Conservation (phyloP, 345 rosid species). For the Salix udensis region DNA sequence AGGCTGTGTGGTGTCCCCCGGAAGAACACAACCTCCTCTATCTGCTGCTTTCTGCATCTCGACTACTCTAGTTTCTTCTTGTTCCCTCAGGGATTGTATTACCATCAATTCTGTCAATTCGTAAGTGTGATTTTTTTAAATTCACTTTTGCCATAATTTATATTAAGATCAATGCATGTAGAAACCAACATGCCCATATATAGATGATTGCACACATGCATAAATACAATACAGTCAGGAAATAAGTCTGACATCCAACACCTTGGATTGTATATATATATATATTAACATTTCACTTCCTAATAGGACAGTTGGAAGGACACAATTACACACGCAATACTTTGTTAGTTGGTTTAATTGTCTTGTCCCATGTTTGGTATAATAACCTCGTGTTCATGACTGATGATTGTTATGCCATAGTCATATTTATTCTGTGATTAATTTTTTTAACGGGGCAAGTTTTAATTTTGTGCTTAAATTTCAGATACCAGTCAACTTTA, state of each 20-base stretch:
- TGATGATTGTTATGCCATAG: background rate
- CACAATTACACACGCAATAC: background rate
- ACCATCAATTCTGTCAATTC: slow-evolving; percentile 47
- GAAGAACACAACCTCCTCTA: slow-evolving; percentile 57
- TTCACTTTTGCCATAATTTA: background rate
- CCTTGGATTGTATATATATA: no score
- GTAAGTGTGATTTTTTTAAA: slow-evolving; percentile 41
- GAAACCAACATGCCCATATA: no score
- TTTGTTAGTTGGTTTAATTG: background rate
- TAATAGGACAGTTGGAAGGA: no score
- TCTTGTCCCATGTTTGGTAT: background rate
- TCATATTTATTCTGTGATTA: background rate
- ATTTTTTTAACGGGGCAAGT: background rate
- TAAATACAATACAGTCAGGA: no score
- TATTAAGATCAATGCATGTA: background rate
- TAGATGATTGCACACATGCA: no score
- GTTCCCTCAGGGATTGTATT: slow-evolving; percentile 82
- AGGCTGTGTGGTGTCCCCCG: slow-evolving; percentile 77
- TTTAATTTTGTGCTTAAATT: background rate
- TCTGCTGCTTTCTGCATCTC: slow-evolving; percentile 74
- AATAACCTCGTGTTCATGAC: background rate
- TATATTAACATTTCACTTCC: no score
- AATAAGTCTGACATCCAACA: no score
- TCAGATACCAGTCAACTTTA: slow-evolving; percentile 60
- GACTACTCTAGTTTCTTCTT: slow-evolving; percentile 78